Evolutionary conservation across 805 yeast genomes (phyloP), one percentile per base, ranked within the genome.

Genomic region (Schwanniomyces polymorphus): DNA sequence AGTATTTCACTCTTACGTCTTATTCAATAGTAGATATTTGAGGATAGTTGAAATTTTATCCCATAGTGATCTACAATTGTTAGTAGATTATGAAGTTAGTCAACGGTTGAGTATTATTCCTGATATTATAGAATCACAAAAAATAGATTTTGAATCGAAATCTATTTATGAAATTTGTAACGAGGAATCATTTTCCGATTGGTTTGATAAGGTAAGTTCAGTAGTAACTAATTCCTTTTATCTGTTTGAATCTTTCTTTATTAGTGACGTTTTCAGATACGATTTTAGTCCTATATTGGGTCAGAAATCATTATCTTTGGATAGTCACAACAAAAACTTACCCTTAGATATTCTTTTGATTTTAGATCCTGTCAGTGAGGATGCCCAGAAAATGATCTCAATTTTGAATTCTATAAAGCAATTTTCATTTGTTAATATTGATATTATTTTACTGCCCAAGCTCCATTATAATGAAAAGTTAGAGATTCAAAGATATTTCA

Each of bases 301-400:
- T 37, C 53, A 59, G 7, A 64, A 68, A 46, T 52, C 70, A 1
- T 48, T 71, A 27, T 61, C 55, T 29, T 45, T 69, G 10, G 38
- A 51, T 0, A 57, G 54, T 8, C 50, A 55, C 50, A 48, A 53
- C 7, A 49, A 53, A 0, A 46, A 59, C 2, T 72, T 77, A 27
- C 63, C 66, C 14, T 60, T 90, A 17, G 86, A 86, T 50, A 57
- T 91, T 4, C 63, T 80, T 4, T 68, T 87, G 0, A 64, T 87
- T 1, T 57, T 88, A 34, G 91, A 94, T 60, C 97, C 98, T 1
- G 63, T 82, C 1, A 78, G 80, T 48, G 91, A 86, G 54, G 56
- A 68, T 12, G 78, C 95, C 0, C 98, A 89, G 57, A 80, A 78
- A 42, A 57, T 82, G 7, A 54, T 86, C 0, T 68, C 85, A 0